These are phyloP conservation scores for Senna siamea DNA, from an alignment of 306 rosid genomes.

Conservation along the genomic window DNA sequence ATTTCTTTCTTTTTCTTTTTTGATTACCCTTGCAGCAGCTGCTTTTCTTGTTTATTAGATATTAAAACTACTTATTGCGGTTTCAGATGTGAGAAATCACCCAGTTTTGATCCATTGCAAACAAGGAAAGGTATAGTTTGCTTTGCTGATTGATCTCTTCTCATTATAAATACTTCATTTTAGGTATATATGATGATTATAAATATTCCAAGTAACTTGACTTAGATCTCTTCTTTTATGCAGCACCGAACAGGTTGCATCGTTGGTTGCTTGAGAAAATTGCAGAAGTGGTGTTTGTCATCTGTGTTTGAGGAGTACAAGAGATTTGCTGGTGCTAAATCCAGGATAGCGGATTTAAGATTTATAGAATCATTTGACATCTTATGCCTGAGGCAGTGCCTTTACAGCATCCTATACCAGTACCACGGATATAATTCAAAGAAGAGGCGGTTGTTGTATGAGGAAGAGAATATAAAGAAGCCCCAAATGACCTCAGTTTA, in stretches of 20 bases:
- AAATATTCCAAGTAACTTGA: background rate
- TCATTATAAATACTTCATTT: background rate
- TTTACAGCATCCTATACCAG: constrained; percentile 88
- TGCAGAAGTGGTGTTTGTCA: constrained; percentile 92
- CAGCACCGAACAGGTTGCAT: constrained; percentile 96
- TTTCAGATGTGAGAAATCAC: constrained; percentile 60
- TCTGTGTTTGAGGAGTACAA: constrained; percentile 88
- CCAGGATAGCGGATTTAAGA: constrained; percentile 67
- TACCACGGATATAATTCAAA: constrained; percentile 86
- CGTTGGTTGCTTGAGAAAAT: constrained; percentile 88
- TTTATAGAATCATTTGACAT: constrained; percentile 74
- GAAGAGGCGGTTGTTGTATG: constrained; percentile 75
- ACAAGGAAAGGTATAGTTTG: constrained; percentile 50
- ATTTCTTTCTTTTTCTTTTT: background rate
- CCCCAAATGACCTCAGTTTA: constrained; percentile 63
- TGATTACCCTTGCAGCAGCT: background rate
- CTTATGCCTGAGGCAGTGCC: constrained; percentile 72
- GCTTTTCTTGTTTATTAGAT: constrained; percentile 22
- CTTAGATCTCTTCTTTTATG: constrained; percentile 15
- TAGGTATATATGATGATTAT: background rate
- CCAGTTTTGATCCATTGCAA: constrained; percentile 57
- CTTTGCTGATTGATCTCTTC: background rate
- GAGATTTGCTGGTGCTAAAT: constrained; percentile 75
- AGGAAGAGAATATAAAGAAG: constrained; percentile 75
- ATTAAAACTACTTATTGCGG: constrained; percentile 7